Evolutionary conservation across 2,329 filamentous ascomycete genomes (phyloP), one percentile per base, ranked within the genome.

Genomic region (Fusarium zealandicum): DNA sequence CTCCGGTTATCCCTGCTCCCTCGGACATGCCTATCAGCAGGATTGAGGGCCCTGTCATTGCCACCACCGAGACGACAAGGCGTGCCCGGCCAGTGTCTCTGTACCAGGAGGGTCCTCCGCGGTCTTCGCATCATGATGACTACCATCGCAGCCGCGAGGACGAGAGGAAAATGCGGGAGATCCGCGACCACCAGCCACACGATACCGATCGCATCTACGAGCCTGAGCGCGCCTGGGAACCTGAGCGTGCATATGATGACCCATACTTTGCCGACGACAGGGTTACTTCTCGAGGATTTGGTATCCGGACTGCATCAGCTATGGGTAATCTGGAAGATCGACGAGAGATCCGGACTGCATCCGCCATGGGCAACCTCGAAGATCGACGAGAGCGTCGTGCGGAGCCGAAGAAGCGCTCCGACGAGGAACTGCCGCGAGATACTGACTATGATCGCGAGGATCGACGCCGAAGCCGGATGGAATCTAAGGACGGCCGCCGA

Each of bases 131-230:
- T 43, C 71, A 76, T 7, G 80, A 83, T 33, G 78, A 83, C 4
- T 76, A 76, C 48, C 78, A 82, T 59, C 78, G 79, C 20, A 72
- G 72, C 18, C 78, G 77, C 20, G 80, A 83, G 6, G 79, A 83
- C 22, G 77, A 80, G 43, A 73, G 75, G 7, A 55, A 70, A 28
- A 75, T 76, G 58, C 74, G 75, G 49, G 75, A 80, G 27, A 62
- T 73, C 6, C 75, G 75, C 16, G 77, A 80, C 14, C 73, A 80
- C 14, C 73, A 71, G 6, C 22, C 22, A 25, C 70, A 70, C 6
- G 78, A 82, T 11, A 51, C 63, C 10, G 66, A 70, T 5, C 65
- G 68, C 13, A 51, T 63, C 7, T 62, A 70, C 36, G 62, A 64
- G 27, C 22, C 55, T 7, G 67, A 71, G 3, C 66, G 69, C 7